Base-by-base conservation (phyloP, 2,329 filamentous ascomycete genomes). In the Arthrobotrys iridis region DNA sequence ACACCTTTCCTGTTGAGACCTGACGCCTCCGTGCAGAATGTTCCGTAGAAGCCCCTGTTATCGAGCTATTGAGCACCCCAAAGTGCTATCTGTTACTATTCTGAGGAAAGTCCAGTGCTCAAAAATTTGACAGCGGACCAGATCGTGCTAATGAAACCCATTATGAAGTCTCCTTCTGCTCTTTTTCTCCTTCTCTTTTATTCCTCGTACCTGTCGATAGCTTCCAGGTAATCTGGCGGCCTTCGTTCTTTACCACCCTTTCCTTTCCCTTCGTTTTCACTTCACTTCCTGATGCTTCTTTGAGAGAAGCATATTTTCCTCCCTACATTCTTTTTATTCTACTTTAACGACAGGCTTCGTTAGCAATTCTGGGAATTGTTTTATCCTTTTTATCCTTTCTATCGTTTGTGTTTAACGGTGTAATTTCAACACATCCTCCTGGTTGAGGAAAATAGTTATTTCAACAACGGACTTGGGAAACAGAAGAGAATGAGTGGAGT, bases 261-360 rank as follows among this genome's bases (percentile, higher is more conserved):
- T 74, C 30, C 57, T 33, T 74, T 68, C 43, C 41, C 40, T 66
- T 58, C 26, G 33, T 18, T 45, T 43, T 66, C 43, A 43, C 22
- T 75, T 46, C 52, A 28, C 48, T 41, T 33, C 26, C 46, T 15
- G 30, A 35, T 15, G 55, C 57, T 68, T 75, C 71, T 75, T 68
- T 64, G 71, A 68, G 26, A 75, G 71, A 75, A 40, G 63, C 33
- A 24, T 57, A 50, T 46, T 40, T 63, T 64, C 48, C 41, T 68
- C 59, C 63, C 52, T 46, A 57, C 71, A 64, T 59, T 75, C 71
- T 30, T 68, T 75, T 75, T 5, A 66, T 40, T 66, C 50, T 13
- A 37, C 26, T 46, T 15, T 46, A 7, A 37, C 28, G 63, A 62
- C 71, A 50, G 63, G 71, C 50, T 59, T 55, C 50, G 30, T 57